A percentile compares a stretch with the other conserved stretches of the same genome.
Evolutionary conservation across 129 eudicot genomes (phyloP).

Genomic region (Silybum marianum): DNA sequence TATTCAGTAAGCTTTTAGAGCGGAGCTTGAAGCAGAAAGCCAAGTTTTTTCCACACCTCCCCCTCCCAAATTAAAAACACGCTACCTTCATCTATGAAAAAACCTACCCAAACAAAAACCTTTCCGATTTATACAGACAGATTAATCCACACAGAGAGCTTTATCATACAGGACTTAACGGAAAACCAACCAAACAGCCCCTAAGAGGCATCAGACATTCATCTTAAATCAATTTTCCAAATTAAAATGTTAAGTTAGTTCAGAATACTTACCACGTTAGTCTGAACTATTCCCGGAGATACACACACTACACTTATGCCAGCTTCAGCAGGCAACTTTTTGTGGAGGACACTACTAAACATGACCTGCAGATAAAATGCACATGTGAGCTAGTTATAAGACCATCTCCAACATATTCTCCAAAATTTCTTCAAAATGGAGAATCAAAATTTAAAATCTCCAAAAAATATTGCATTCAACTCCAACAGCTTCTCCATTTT

Average conservation of each 20-base stretch:
- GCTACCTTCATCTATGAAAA: too few relatives aligned
- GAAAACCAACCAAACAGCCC: neutral
- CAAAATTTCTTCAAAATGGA: too few relatives aligned
- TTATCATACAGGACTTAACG: neutral
- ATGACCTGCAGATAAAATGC: conserved; percentile 60
- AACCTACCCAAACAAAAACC: too few relatives aligned
- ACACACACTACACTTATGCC: conserved; percentile 86
- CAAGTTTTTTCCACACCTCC: too few relatives aligned
- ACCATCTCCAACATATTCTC: too few relatives aligned
- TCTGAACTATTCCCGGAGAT: conserved; percentile 95
- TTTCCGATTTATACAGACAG: too few relatives aligned
- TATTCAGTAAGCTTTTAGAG: neutral
- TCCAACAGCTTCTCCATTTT: too few relatives aligned
- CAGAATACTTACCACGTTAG: conserved; percentile 74
- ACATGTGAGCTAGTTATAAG: neutral
- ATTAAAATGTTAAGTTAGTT: conserved; percentile 17
- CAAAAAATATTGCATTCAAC: too few relatives aligned
- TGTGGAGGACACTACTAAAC: conserved; percentile 93
- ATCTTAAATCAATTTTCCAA: conserved; percentile 3
- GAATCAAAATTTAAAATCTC: too few relatives aligned
- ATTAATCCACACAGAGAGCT: too few relatives aligned
- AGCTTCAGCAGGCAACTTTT: conserved; percentile 84
- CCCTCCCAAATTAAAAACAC: too few relatives aligned
- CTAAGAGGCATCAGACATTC: neutral
- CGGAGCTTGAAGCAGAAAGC: neutral